phyloP scores from a whole-genome alignment of 2,329 filamentous ascomycete species.

The Pyrenophora teres region DNA sequence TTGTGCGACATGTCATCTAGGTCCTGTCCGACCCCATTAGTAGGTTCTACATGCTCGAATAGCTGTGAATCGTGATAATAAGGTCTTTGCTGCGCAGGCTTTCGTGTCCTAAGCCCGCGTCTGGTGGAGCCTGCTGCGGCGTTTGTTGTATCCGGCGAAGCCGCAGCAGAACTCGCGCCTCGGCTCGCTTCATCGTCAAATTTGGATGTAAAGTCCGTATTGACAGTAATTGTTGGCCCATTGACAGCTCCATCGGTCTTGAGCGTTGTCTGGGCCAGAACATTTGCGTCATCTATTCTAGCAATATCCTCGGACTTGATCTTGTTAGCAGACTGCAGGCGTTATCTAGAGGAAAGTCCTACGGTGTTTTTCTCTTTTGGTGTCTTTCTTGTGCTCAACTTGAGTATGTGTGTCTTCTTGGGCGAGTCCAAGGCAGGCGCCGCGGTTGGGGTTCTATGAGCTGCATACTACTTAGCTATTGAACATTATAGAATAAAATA shows the following conservation, averaged over 20 bases:
- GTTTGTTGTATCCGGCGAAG: conserved; percentile 28
- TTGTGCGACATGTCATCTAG: conserved; percentile 5
- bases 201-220: conserved; percentile 6
- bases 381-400: conserved; percentile 26
- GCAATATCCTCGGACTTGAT: conserved; percentile 28
- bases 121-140: conserved; percentile 29
- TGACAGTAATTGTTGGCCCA: conserved; percentile 9
- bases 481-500: not conserved
- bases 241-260: conserved; percentile 1
- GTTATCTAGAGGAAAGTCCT: conserved; percentile 8
- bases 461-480: conserved; percentile 16
- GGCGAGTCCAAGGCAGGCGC: conserved; percentile 18
- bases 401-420: conserved; percentile 30
- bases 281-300: conserved; percentile 11
- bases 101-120: conserved; percentile 40
- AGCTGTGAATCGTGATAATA: conserved; percentile 42
- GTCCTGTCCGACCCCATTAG: conserved; percentile 9
- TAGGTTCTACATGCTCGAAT: conserved; percentile 29
- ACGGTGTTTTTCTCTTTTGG: conserved; percentile 32
- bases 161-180: conserved; percentile 15
- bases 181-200: not conserved
- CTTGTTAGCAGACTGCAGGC: conserved; percentile 8
- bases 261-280: conserved; percentile 7
- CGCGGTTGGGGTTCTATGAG: conserved; percentile 13
- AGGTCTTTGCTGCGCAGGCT: conserved; percentile 42